Evolutionary conservation across 2,329 filamentous ascomycete genomes (phyloP).

Genomic region (Aquanectria penicillioides): DNA sequence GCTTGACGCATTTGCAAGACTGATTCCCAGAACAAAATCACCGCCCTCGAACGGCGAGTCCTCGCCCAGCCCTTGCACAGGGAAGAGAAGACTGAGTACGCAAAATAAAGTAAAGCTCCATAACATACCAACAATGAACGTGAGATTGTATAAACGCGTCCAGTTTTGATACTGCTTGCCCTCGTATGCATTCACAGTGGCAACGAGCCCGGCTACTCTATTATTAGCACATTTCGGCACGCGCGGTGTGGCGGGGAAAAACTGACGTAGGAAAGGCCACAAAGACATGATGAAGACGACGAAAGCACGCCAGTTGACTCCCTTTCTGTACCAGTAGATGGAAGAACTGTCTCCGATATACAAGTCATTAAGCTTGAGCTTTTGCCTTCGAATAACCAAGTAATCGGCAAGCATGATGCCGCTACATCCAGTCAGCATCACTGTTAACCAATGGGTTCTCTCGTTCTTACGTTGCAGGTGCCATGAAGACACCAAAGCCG

Average conservation of each 20-base stretch:
- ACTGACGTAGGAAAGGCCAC: slow-evolving; percentile 38
- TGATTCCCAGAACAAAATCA: slow-evolving; percentile 14
- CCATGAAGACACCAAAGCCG: slow-evolving; percentile 39
- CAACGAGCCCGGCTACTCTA: slow-evolving; percentile 19
- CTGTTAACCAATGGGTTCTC: background rate
- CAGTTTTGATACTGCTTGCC: slow-evolving; percentile 5
- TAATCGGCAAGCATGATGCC: slow-evolving; percentile 46
- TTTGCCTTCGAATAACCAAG: slow-evolving; percentile 44
- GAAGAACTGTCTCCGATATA: slow-evolving; percentile 45
- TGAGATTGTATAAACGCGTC: slow-evolving; percentile 27
- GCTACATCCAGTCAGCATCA: background rate
- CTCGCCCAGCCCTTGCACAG: slow-evolving; percentile 19
- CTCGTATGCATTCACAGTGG: slow-evolving; percentile 18
- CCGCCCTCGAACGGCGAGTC: slow-evolving; percentile 21
- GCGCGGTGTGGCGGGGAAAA: background rate
- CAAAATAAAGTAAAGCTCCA: slow-evolving; percentile 26
- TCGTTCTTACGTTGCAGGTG: slow-evolving; percentile 22
- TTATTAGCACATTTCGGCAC: background rate
- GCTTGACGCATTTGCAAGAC: background rate
- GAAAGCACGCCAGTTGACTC: slow-evolving; percentile 50
- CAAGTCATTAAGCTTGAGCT: slow-evolving; percentile 50
- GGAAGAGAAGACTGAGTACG: slow-evolving; percentile 20
- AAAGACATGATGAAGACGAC: slow-evolving; percentile 45
- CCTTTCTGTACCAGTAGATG: slow-evolving; percentile 50
- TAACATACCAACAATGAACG: slow-evolving; percentile 24